Conservation (phyloP, 192 early-diverging fungal genomes). For the Coemansia pectinata region DNA sequence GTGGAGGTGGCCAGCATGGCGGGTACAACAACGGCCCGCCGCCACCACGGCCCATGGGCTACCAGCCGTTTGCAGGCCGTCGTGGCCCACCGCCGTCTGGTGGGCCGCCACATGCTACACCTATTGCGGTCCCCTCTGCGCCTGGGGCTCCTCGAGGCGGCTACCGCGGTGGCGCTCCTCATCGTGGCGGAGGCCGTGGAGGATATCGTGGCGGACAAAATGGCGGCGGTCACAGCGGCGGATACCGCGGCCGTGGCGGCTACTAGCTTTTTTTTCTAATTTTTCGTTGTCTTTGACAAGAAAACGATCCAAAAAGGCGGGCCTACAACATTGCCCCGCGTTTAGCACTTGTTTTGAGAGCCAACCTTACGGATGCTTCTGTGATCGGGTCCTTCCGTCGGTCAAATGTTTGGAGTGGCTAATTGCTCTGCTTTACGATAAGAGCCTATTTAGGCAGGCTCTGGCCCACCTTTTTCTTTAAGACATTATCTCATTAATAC, state of each 20-base stretch:
- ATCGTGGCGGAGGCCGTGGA: slow-evolving; percentile 1
- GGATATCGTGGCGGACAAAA: slow-evolving; percentile 12
- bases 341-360: too few relatives aligned
- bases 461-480: neutral
- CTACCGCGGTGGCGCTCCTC: slow-evolving; percentile 11
- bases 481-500: too few relatives aligned
- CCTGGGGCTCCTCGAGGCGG: neutral
- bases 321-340: neutral
- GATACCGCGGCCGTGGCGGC: slow-evolving; percentile 27
- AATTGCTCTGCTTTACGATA: too few relatives aligned
- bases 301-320: neutral
- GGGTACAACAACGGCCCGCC: slow-evolving; percentile 13
- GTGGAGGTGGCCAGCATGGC: neutral
- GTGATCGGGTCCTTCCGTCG: neutral
- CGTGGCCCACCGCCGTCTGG: neutral
- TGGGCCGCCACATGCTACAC: neutral
- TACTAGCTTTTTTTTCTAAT: slow-evolving; percentile 5
- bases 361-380: neutral
- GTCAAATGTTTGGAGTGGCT: too few relatives aligned
- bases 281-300: neutral
- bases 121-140: neutral
- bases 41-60: slow-evolving; percentile 27
- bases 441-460: too few relatives aligned
- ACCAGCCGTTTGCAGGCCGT: slow-evolving; percentile 41
- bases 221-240: slow-evolving; percentile 15